These are phyloP conservation scores for Entophlyctis helioformis DNA, from an alignment of 192 early-diverging fungal species.

Conservation along the genomic window DNA sequence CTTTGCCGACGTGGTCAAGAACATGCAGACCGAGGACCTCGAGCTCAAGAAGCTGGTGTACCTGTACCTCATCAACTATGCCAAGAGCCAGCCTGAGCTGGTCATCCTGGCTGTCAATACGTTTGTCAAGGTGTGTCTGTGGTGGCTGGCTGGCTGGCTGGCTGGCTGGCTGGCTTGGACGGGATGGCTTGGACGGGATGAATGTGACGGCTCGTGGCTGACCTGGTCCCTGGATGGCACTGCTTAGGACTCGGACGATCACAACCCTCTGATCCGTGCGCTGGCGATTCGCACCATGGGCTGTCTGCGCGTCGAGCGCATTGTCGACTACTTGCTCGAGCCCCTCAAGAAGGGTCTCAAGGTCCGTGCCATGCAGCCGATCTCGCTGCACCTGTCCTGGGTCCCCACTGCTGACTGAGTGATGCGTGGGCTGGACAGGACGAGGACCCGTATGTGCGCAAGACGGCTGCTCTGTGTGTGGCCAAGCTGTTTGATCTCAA, in stretches of 20 bases:
- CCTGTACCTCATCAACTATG: slow-evolving; percentile 96
- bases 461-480: slow-evolving; percentile 92
- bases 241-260: slow-evolving; percentile 78
- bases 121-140: slow-evolving; percentile 74
- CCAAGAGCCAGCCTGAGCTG: slow-evolving; percentile 89
- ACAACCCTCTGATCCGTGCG: slow-evolving; percentile 89
- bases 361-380: slow-evolving; percentile 14
- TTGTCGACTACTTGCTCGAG: slow-evolving; percentile 85
- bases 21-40: slow-evolving; percentile 98
- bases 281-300: slow-evolving; percentile 98
- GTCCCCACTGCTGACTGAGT: too few relatives aligned
- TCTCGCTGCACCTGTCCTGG: too few relatives aligned
- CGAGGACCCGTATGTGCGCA: slow-evolving; percentile 93
- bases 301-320: slow-evolving; percentile 88
- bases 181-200: too few relatives aligned
- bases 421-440: slow-evolving; percentile 57
- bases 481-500: slow-evolving; percentile 91
- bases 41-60: slow-evolving; percentile 98
- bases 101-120: slow-evolving; percentile 95
- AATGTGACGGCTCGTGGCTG: too few relatives aligned
- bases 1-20: slow-evolving; percentile 95
- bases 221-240: slow-evolving; percentile 1
- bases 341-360: slow-evolving; percentile 80
- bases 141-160: too few relatives aligned
- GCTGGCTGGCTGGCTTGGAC: too few relatives aligned